Evolutionary conservation across 176 grass and related monocot genomes (phyloP), one percentile per base, ranked within the genome.

Genomic region (Zoysia pacifica): DNA sequence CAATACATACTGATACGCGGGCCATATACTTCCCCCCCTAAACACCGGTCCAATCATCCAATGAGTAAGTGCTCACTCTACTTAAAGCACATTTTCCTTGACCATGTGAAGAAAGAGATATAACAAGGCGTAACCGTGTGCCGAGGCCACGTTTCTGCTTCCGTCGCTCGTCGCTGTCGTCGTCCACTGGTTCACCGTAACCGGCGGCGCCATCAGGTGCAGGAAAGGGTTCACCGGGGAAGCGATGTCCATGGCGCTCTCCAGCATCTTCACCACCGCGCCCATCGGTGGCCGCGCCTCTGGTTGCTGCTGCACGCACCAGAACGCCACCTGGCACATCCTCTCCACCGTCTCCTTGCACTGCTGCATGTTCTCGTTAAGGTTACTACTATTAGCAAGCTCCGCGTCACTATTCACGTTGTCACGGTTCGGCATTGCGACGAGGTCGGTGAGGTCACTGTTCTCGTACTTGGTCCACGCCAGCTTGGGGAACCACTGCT

Each of bases 251-350:
- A 69, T 7, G 9, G 41, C 62, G 2, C 82, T 78, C 38, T 88
- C 86, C 76, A 88, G 55, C 86, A 88, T 88, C 76, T 80, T 77
- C 52, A 88, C 81, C n/a, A 88, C 86, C 47, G 11, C 40, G 49
- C 87, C 50, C 78, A 89, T 89, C 35, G 73, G 16, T 10, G 87
- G 87, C 78, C 28, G 28, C 28, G 28, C 28, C 28, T 28, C 28
- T 28, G 28, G 28, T 28, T 28, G 28, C 28, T 28, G 28, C 28
- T 28, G 28, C 28, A 28, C 28, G 28, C 28, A 28, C 28, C 28
- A 28, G 28, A 28, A 28, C 28, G 28, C 28, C 28, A 28, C 28
- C 28, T 28, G 0, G 28, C 28, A 28, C 28, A 28, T 28, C 28
- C 56, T 73, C 65, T 65, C 70, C 36, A 73, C 54, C 63, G 45